Evolutionary conservation across 2,329 filamentous ascomycete genomes (phyloP), one percentile per base, ranked within the genome.

Genomic region (Paracoccidioides lutzii): DNA sequence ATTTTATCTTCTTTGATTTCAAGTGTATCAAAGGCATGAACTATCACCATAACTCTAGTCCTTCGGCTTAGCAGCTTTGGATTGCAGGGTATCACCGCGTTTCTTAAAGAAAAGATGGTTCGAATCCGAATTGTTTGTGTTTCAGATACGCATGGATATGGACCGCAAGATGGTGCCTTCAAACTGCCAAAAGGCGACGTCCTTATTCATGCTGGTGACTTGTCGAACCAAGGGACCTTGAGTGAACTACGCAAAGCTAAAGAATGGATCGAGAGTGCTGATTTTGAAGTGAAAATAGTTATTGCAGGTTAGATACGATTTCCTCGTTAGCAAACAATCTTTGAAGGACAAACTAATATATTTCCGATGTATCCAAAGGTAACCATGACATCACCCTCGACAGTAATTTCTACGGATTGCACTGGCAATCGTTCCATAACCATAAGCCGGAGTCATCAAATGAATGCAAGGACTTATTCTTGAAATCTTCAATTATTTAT

Each of bases 311-410:
- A 54, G 37, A 30, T 50, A 37, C 45, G 45, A 44, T 44, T 48
- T 22, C 40, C 48, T 33, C 14, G 6, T 49, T n/a, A 15, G 32
- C 32, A 8, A n/a, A 48, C 3, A 15, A 12, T 35, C n/a, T 15
- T 35, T 49, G 38, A 45, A 35, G 54, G 32, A 45, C 38, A 30
- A 52, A 40, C 22, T 54, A 49, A 52, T 52, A 53, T 38, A 40
- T 44, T 46, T 44, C 42, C 28, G 44, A 44, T 53, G 30, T 32
- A 42, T 7, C 28, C 46, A 46, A 60, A 80, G 79, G 79, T 35
- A 82, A 82, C 62, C 79, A 82, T 65, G 80, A 82, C 63, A 69
- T 79, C 45, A 77, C 77, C 2, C 70, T 82, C 10, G 78, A 81
- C 62, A 61, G 67, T 46, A 61, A 68, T 0, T 79, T 79, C 64